Conservation (phyloP, 176 grass and related monocot genomes). For the Typha latifolia region DNA sequence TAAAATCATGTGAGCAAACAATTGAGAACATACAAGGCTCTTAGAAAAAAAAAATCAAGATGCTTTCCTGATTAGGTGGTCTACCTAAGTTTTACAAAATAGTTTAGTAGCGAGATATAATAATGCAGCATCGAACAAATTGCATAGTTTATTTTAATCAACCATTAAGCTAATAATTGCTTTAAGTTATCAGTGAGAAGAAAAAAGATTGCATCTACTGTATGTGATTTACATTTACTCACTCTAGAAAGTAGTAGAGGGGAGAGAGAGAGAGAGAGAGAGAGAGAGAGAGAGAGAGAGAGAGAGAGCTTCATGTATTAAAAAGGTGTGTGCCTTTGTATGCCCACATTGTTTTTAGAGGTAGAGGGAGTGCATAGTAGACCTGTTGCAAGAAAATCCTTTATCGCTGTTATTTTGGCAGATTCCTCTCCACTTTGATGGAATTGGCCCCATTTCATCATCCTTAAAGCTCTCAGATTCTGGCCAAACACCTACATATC, state of each 20-base stretch:
- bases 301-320: neutral
- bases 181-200: neutral
- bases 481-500: slow-evolving; percentile 66
- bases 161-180: too few species aligned
- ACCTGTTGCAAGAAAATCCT: slow-evolving; percentile 63
- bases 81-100: too few species aligned
- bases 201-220: neutral
- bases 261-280: neutral
- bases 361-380: neutral
- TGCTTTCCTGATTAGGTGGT: too few species aligned
- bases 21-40: too few species aligned
- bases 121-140: too few species aligned
- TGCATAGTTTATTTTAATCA: too few species aligned
- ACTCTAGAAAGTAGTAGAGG: neutral
- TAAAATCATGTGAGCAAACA: too few species aligned
- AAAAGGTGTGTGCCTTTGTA: neutral
- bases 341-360: neutral
- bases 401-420: slow-evolving; percentile 48
- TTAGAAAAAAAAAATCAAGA: too few species aligned
- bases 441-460: slow-evolving; percentile 36
- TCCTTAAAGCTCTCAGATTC: slow-evolving; percentile 77
- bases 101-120: too few species aligned
- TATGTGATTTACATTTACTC: neutral
- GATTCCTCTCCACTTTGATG: slow-evolving; percentile 57
- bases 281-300: neutral